Conservation (phyloP, 306 rosid genomes). For the Luffa acutangula region DNA sequence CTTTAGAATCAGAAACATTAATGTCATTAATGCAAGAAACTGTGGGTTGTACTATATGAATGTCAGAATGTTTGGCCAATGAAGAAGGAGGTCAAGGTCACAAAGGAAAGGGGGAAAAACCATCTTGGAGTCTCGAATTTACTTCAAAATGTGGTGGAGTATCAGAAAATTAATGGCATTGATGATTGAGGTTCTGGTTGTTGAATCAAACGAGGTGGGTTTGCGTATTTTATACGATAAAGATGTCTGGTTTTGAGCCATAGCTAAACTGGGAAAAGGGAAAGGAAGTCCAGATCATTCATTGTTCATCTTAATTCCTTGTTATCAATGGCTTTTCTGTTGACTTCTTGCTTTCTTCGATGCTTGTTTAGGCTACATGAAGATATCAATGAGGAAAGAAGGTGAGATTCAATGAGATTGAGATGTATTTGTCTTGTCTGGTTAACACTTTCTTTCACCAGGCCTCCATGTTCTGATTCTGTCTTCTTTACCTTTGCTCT, state of each 20-base stretch:
- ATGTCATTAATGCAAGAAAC: neutral
- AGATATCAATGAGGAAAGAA: neutral
- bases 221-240: neutral
- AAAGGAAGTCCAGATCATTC: slow-evolving; percentile 19
- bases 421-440: neutral
- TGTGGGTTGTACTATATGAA: neutral
- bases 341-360: slow-evolving; percentile 19
- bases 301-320: neutral
- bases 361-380: slow-evolving; percentile 17
- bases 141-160: neutral
- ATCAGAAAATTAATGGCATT: slow-evolving; percentile 2
- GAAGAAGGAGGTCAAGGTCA: neutral
- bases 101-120: neutral
- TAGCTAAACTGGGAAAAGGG: slow-evolving; percentile 10
- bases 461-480: slow-evolving; percentile 7
- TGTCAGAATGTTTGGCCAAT: neutral
- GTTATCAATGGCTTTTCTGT: slow-evolving; percentile 8
- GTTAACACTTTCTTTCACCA: neutral
- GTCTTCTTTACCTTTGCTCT: neutral
- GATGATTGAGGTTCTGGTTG: neutral
- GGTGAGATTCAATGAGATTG: slow-evolving; percentile 16
- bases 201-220: neutral
- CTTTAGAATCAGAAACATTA: neutral
- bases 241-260: neutral
- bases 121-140: neutral